phyloP scores from a whole-genome alignment of 2,329 filamentous ascomycete genomes.

The Aspergillus luchuensis region DNA sequence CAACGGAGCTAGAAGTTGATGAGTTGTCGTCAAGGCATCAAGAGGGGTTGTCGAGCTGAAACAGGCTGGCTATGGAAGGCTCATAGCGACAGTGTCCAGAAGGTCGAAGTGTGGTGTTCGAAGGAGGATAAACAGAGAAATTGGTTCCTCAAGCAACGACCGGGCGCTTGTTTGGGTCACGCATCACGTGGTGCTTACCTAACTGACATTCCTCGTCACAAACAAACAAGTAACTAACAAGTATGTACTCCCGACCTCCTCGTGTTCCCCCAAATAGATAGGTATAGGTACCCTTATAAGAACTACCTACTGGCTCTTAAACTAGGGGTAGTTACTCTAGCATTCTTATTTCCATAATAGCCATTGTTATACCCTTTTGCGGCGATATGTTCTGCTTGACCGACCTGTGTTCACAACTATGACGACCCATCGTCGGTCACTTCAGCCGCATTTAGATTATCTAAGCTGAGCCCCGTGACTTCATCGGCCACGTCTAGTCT shows the following conservation, averaged over 20 bases:
- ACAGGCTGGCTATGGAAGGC: constrained; percentile 21
- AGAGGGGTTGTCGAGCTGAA: constrained; percentile 12
- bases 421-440: not conserved
- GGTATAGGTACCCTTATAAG: too few species aligned
- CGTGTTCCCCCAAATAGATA: too few species aligned
- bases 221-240: constrained; percentile 2
- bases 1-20: not conserved
- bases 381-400: too few species aligned
- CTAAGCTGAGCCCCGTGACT: not conserved
- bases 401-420: too few species aligned
- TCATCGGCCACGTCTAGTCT: not conserved
- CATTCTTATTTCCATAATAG: too few species aligned
- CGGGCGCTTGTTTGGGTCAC: constrained; percentile 27
- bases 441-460: not conserved
- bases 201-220: constrained; percentile 26
- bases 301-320: too few species aligned
- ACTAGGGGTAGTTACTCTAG: too few species aligned
- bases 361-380: too few species aligned
- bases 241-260: not conserved
- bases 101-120: constrained; percentile 20
- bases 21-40: constrained; percentile 16
- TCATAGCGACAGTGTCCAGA: constrained; percentile 27
- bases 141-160: constrained; percentile 47
- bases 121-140: constrained; percentile 43
- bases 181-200: constrained; percentile 36